phyloP scores from a whole-genome alignment of 2,329 filamentous ascomycete genomes.

The Ophiostoma australiae region DNA sequence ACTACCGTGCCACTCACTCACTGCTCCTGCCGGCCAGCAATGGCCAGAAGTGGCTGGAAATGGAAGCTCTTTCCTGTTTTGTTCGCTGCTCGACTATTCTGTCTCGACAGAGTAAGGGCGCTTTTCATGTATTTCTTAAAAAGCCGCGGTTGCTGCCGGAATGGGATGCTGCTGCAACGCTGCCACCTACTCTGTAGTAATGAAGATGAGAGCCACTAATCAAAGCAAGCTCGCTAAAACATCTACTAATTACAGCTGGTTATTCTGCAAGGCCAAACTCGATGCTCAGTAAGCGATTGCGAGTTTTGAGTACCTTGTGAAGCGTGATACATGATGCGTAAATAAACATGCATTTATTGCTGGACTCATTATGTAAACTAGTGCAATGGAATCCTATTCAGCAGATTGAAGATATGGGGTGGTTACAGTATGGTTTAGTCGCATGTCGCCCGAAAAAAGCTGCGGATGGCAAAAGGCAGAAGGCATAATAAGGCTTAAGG shows the following conservation, averaged over 20 bases:
- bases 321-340: no score
- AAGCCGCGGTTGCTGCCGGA: not conserved
- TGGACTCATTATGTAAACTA: no score
- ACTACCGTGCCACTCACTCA: not conserved
- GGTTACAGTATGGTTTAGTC: not conserved
- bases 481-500: no score
- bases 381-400: no score
- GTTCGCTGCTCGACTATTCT: not conserved
- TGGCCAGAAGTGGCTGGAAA: not conserved
- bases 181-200: no score
- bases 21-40: not conserved
- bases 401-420: no score
- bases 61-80: not conserved
- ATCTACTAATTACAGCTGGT: not conserved
- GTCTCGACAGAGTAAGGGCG: not conserved
- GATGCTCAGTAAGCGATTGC: not conserved
- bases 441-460: not conserved
- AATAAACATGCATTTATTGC: no score
- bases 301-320: no score
- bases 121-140: no score
- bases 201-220: no score
- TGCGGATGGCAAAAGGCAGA: not conserved
- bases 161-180: not conserved
- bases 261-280: not conserved
- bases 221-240: no score